Conservation (phyloP, 257 asterid species). For the Plectranthus barbatus region DNA sequence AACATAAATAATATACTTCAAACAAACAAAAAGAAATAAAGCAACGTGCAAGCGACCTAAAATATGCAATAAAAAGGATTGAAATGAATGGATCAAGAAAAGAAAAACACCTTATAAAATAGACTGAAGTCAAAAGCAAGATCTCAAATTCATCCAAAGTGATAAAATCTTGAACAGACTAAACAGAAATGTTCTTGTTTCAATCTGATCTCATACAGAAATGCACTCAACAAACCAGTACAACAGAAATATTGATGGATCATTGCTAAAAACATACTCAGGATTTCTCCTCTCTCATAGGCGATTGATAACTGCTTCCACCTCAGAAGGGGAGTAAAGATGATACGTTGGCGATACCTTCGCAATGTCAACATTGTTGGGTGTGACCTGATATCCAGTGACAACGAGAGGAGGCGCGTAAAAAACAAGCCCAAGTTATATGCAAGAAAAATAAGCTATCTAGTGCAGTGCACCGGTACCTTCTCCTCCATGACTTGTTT, state of each 20-base stretch:
- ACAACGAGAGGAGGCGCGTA: neutral
- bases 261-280: neutral
- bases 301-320: constrained; percentile 70
- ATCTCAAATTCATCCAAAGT: neutral
- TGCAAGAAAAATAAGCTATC: neutral
- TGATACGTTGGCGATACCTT: constrained; percentile 81
- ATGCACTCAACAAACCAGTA: neutral
- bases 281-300: constrained; percentile 25
- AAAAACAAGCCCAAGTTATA: neutral
- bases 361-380: constrained; percentile 82
- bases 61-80: too few relatives aligned
- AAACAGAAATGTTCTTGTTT: neutral
- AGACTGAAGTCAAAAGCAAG: neutral
- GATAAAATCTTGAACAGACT: neutral
- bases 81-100: neutral
- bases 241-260: neutral
- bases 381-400: constrained; percentile 54
- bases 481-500: constrained; percentile 93
- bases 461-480: constrained; percentile 23
- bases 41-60: too few relatives aligned
- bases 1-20: too few relatives aligned
- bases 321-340: constrained; percentile 72
- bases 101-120: neutral
- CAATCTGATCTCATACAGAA: neutral
- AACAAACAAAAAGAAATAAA: too few relatives aligned